phyloP scores from a whole-genome alignment of 371 early-diverging fungal species.

The Chytridium lagenaria region DNA sequence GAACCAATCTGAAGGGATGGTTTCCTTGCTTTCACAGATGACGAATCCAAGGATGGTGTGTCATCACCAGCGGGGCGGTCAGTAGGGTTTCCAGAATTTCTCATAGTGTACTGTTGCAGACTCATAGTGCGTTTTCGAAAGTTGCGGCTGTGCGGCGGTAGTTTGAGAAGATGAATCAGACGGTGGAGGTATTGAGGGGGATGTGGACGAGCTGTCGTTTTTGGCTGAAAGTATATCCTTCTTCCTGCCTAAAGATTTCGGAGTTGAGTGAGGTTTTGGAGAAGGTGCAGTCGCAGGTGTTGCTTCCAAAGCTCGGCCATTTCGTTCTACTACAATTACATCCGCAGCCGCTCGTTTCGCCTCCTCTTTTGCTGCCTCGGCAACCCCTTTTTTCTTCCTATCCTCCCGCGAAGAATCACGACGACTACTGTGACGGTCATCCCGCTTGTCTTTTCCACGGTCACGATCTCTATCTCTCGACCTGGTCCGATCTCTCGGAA shows the following conservation, averaged over 20 bases:
- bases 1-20: background rate
- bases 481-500: background rate
- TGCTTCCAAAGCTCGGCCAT: background rate
- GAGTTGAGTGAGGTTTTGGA: too few species aligned
- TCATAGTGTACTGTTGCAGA: background rate
- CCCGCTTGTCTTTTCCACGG: background rate
- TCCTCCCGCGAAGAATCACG: background rate
- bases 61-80: background rate
- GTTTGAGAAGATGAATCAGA: too few species aligned
- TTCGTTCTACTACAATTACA: slow-evolving; percentile 1
- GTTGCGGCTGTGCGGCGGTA: background rate
- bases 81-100: background rate
- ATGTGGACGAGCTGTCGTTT: too few species aligned
- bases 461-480: slow-evolving; percentile 9
- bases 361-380: background rate
- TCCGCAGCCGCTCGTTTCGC: background rate
- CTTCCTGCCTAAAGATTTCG: too few species aligned
- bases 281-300: too few species aligned
- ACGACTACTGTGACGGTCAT: background rate
- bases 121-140: background rate
- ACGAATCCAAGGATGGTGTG: background rate
- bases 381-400: background rate
- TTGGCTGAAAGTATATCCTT: too few species aligned
- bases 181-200: too few species aligned
- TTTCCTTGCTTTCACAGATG: background rate